Evolutionary conservation across 1,139 yeast species (phyloP), one percentile per base, ranked within the genome.

Genomic region (Zygoascus sp.): DNA sequence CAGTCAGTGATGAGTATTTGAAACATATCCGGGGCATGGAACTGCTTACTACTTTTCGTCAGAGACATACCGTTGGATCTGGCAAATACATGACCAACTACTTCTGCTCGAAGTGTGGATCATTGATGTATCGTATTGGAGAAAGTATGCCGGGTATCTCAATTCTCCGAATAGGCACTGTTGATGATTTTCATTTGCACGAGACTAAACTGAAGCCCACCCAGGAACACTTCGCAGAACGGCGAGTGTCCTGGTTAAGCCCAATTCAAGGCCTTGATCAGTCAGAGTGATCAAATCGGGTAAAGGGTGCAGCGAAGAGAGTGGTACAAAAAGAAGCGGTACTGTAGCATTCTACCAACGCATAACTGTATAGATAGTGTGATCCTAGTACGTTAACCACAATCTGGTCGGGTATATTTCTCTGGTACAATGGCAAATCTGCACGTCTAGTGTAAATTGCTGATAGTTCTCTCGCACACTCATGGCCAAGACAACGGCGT

Each of bases 101-200:
- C 41, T 38, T 38, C 32, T 38, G 41, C 32, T 38, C 41, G n/a
- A 38, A 32, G 21, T 38, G 41, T 11, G 41, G 41, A 11, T 3
- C 32, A 8, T 32, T 38, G 13, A 38, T 38, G 41, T 38, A 38
- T 25, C 41, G 41, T 15, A 32, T 25, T 13, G 32, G 32, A 11
- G 41, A 20, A 15, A 25, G 32, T 9, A 16, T 10, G 15, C 22
- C 30, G n/a, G 22, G 41, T 11, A 11, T 19, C 11, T 16, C 22
- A 19, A 23, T 23, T 25, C 20, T 38, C 19, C 32, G 41, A 16
- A 38, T 38, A n/a, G 41, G 41, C 32, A 38, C 41, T 16, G 41
- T 38, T 9, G 41, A 38, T 15, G 41, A 38, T 25, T 38, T 38
- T 19, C 19, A 38, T 17, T 22, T 38, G 21, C 41, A 38, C 16